phyloP scores from a whole-genome alignment of 495 filamentous ascomycete genomes.

The Haplographium delicatum region DNA sequence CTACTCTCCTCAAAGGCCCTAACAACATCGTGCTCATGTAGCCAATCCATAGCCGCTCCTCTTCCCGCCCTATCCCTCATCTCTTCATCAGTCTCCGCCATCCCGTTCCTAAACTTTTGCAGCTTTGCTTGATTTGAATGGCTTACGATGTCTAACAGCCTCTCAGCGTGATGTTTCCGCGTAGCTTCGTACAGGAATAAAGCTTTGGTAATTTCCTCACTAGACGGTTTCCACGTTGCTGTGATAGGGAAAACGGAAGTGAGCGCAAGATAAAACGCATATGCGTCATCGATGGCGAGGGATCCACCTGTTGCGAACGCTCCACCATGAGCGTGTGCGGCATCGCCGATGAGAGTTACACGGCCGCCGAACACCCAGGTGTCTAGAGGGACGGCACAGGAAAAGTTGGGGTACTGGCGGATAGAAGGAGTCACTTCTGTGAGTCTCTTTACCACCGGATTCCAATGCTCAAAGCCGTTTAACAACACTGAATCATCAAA shows the following conservation, averaged over 20 bases:
- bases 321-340: conserved; percentile 46
- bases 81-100: conserved; percentile 30
- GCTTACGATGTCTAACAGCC: conserved; percentile 35
- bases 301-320: conserved; percentile 46
- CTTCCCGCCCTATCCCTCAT: conserved; percentile 31
- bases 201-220: conserved; percentile 25
- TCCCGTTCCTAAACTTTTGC: conserved; percentile 15
- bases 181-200: conserved; percentile 34
- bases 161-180: conserved; percentile 36
- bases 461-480: conserved; percentile 41
- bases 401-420: conserved; percentile 40
- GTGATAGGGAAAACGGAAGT: conserved; percentile 22
- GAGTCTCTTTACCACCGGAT: conserved; percentile 36
- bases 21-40: conserved; percentile 44
- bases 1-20: conserved; percentile 28
- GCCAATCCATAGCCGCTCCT: conserved; percentile 33
- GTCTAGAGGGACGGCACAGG: conserved; percentile 30
- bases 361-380: conserved; percentile 38
- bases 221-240: conserved; percentile 17
- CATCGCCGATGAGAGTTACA: conserved; percentile 41
- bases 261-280: conserved; percentile 26
- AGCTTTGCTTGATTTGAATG: conserved; percentile 28
- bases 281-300: conserved; percentile 46
- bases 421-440: conserved; percentile 38
- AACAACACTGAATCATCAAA: no score